Percentiles rank a stretch among this genome's conserved stretches.
These are phyloP conservation scores for Priceomyces medius DNA, from an alignment of 805 yeast species.

Conservation along the genomic window DNA sequence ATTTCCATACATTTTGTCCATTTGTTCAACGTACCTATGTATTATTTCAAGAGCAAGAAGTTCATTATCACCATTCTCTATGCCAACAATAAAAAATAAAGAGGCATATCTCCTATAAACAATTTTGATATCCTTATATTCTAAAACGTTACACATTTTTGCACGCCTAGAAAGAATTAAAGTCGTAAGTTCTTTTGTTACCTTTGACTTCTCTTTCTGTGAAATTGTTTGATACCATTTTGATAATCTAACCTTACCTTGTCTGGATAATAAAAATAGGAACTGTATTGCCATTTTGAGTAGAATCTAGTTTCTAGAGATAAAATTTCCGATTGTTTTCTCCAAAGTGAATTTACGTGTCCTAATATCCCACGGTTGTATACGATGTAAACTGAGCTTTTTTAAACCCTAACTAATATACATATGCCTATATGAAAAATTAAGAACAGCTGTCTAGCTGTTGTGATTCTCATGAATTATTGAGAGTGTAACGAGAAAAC, in stretches of 20 bases:
- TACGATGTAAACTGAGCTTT: neutral
- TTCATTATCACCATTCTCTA: slow-evolving; percentile 83
- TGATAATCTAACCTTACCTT: slow-evolving; percentile 89
- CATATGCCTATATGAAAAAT: neutral
- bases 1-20: slow-evolving; percentile 94
- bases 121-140: slow-evolving; percentile 79
- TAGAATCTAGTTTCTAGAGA: no score
- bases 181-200: slow-evolving; percentile 83
- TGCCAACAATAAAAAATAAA: slow-evolving; percentile 83
- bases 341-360: neutral
- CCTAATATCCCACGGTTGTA: no score
- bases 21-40: slow-evolving; percentile 92
- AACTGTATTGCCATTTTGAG: slow-evolving; percentile 75
- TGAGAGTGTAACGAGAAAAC: neutral
- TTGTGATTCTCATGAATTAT: neutral
- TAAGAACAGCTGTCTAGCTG: neutral
- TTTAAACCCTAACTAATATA: neutral
- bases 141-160: slow-evolving; percentile 93
- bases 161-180: slow-evolving; percentile 80
- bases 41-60: slow-evolving; percentile 79
- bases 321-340: no score
- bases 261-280: slow-evolving; percentile 80
- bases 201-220: slow-evolving; percentile 82
- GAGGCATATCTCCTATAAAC: slow-evolving; percentile 94
- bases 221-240: slow-evolving; percentile 88